Percentiles rank a stretch among this genome's conserved stretches.
phyloP scores from a whole-genome alignment of 2,329 filamentous ascomycete genomes.

The Hymenoscyphus fructigenus region DNA sequence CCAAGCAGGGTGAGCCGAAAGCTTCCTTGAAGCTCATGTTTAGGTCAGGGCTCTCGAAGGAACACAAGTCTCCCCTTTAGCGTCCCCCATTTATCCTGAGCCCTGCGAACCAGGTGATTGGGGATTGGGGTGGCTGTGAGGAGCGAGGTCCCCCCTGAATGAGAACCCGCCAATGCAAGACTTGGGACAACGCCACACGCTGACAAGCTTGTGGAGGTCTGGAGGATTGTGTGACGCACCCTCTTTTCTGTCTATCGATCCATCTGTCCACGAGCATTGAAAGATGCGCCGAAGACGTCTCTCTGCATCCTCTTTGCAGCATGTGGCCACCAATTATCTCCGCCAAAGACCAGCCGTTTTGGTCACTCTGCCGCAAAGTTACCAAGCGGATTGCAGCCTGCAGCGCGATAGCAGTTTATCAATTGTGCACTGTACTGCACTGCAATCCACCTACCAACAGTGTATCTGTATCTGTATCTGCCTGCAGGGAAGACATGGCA shows the following conservation, averaged over 20 bases:
- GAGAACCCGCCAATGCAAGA: constrained; percentile 2
- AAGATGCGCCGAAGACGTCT: constrained; percentile 4
- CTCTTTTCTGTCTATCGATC: background rate
- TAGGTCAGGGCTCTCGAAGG: too few species aligned
- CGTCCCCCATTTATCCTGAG: constrained; percentile 5
- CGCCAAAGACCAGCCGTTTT: background rate
- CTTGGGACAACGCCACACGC: constrained; percentile 9
- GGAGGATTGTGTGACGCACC: constrained; percentile 7
- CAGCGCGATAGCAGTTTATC: constrained; percentile 26
- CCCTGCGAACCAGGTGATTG: constrained; percentile 12
- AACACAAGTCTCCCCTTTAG: background rate
- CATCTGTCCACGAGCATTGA: background rate
- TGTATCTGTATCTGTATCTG: constrained; percentile 9
- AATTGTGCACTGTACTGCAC: constrained; percentile 10
- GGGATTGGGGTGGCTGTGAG: background rate
- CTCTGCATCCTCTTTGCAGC: background rate
- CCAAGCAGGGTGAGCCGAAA: background rate
- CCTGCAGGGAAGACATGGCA: constrained; percentile 21
- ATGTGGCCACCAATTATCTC: background rate
- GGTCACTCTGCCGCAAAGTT: constrained; percentile 17
- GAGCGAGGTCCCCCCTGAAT: background rate
- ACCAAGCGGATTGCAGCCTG: constrained; percentile 26
- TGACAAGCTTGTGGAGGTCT: constrained; percentile 5
- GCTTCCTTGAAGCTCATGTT: background rate
- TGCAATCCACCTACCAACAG: constrained; percentile 3